Evolutionary conservation across 208 protist species (phyloP), one percentile per base, ranked within the genome.

Genomic region (Leishmania martiniquensis): DNA sequence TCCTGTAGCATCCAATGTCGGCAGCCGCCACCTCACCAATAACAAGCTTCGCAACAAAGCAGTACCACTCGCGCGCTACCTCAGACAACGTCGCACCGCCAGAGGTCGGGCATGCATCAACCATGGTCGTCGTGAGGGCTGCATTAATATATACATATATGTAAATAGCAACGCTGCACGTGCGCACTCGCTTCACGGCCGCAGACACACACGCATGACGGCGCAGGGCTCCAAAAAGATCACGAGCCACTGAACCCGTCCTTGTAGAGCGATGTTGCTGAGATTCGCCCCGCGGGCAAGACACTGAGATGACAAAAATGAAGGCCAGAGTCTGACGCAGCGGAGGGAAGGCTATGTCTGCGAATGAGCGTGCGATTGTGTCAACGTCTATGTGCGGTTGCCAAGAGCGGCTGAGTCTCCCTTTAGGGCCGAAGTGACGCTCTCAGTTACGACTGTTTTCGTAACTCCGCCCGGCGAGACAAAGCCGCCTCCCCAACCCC

Each of bases 21-120:
- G 80, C 80, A 1, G 80, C 80, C 1, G 80, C 80, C 0, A 37
- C 73, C 60, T 84, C 75, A 34, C 80, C 75, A 29, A 84, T 15
- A 29, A 84, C 45, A 15, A 84, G 75, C 80, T 76, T 75, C 22
- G 75, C 80, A 9, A 80, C n/a, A 7, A 52, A 47, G 70, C 75
- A 17, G 75, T 60, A 80, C 47, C 80, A 79, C 60, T 79, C 70
- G 29, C 29, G 75, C 59, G 68, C 65, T 68, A 80, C 75, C 75
- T 63, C 72, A 45, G 57, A 42, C 37, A 83, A 62, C 15, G 65
- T 70, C 47, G 25, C 60, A 5, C 45, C 9, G 4, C 51, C 47
- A 10, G 70, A 4, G 4, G 29, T 15, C 15, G 63, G 17, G 22
- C 34, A 68, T 9, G 63, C 4, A 15, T 29, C 63, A 1, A 5